Percentiles rank a stretch among this genome's conserved stretches.
phyloP scores from a whole-genome alignment of 2,329 filamentous ascomycete species.

The Leptodontidium sp. region DNA sequence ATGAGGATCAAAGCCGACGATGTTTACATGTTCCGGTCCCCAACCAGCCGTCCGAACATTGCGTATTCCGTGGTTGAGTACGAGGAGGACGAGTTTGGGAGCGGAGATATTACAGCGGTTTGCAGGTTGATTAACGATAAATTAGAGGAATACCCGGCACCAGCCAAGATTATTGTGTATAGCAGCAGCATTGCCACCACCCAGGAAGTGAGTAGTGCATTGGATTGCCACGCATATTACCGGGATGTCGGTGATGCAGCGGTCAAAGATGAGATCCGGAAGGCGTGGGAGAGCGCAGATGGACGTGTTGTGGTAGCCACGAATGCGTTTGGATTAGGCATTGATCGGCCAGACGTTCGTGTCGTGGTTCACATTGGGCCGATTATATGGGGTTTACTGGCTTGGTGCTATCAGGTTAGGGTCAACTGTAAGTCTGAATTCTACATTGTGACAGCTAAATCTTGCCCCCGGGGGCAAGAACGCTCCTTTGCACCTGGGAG shows the following conservation, averaged over 20 bases:
- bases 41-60: constrained; percentile 21
- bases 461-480: no score
- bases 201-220: constrained; percentile 19
- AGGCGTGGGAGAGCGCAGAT: constrained; percentile 11
- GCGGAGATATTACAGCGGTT: constrained; percentile 19
- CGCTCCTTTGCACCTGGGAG: no score
- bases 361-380: no score
- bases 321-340: constrained; percentile 14
- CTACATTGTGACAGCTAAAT: no score
- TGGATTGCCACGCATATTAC: constrained; percentile 14
- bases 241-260: neutral
- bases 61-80: constrained; percentile 23
- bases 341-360: neutral
- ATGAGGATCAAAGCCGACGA: constrained; percentile 15
- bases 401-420: no score
- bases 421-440: no score
- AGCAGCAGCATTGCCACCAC: constrained; percentile 21
- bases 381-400: no score
- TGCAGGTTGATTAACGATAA: constrained; percentile 18
- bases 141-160: neutral
- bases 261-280: neutral
- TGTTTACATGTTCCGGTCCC: constrained; percentile 19
- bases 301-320: constrained; percentile 1
- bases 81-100: constrained; percentile 14
- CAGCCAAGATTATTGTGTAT: constrained; percentile 21